Evolutionary conservation across 352 stramenopile genomes (phyloP).

Genomic region (Phytophthora sojae): DNA sequence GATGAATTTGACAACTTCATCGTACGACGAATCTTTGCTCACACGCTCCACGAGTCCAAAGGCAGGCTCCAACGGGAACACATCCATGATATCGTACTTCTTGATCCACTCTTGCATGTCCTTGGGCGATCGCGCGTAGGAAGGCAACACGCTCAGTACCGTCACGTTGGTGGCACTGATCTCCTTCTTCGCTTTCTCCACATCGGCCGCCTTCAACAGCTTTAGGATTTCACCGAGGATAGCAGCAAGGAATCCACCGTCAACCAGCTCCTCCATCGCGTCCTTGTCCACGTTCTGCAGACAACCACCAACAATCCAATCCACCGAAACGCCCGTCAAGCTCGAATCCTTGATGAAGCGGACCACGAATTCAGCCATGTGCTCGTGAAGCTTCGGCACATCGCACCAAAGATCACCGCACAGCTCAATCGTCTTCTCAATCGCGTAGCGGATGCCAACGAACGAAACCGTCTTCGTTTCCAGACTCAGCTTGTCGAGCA

Average conservation of each 20-base stretch:
- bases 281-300: constrained; percentile 59
- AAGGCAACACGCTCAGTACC: constrained; percentile 63
- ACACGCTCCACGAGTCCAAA: constrained; percentile 66
- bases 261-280: constrained; percentile 71
- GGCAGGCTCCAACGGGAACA: constrained; percentile 63
- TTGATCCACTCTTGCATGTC: constrained; percentile 77
- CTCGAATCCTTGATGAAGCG: constrained; percentile 73
- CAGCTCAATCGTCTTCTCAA: constrained; percentile 68
- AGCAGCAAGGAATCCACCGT: constrained; percentile 72
- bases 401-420: constrained; percentile 82
- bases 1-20: constrained; percentile 72
- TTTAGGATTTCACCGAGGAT: constrained; percentile 59
- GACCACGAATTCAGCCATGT: constrained; percentile 75
- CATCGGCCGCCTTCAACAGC: constrained; percentile 45
- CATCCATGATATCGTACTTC: constrained; percentile 63
- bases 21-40: constrained; percentile 47
- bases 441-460: constrained; percentile 61
- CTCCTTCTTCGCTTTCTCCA: constrained; percentile 59
- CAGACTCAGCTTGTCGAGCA: constrained; percentile 70
- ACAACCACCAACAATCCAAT: constrained; percentile 73
- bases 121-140: constrained; percentile 53
- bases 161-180: constrained; percentile 62
- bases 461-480: constrained; percentile 68
- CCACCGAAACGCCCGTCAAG: constrained; percentile 65
- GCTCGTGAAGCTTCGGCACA: constrained; percentile 83